phyloP scores from a whole-genome alignment of 2,329 filamentous ascomycete species.

The Leptographium procerum region DNA sequence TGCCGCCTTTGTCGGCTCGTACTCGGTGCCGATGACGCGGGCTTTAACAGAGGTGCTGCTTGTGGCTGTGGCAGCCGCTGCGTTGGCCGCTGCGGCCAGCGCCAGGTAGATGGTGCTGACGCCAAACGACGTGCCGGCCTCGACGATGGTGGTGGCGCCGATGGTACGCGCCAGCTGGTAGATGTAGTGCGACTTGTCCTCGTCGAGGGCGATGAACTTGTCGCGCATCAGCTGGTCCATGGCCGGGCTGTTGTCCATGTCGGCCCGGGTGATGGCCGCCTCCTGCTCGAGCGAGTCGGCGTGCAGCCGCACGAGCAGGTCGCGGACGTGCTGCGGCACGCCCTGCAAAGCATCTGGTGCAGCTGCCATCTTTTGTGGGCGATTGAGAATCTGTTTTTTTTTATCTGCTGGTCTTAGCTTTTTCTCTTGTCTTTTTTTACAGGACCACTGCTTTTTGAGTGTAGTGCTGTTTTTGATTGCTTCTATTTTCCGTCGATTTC shows the following conservation, averaged over 20 bases:
- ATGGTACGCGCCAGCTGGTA: constrained; percentile 40
- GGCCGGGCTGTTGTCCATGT: neutral
- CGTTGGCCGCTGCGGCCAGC: constrained; percentile 41
- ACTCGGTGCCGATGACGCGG: constrained; percentile 47
- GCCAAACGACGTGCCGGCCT: constrained; percentile 51
- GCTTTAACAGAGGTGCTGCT: too few species aligned
- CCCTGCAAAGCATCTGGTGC: neutral
- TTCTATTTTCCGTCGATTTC: too few species aligned
- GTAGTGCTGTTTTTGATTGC: too few species aligned
- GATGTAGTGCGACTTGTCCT: constrained; percentile 44
- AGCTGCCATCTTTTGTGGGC: too few species aligned
- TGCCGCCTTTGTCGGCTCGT: constrained; percentile 41
- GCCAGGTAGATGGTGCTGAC: constrained; percentile 53
- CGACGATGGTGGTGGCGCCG: constrained; percentile 40
- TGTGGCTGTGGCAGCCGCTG: constrained; percentile 9
- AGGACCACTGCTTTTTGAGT: too few species aligned
- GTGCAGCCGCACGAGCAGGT: constrained; percentile 9
- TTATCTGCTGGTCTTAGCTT: too few species aligned
- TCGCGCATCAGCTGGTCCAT: constrained; percentile 28
- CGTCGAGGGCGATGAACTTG: constrained; percentile 48
- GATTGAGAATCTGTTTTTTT: neutral
- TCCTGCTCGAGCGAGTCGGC: constrained; percentile 7
- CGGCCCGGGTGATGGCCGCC: neutral
- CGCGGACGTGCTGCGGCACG: constrained; percentile 3
- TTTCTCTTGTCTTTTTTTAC: too few species aligned